A percentile compares a stretch with the other conserved stretches of the same genome.
phyloP scores from a whole-genome alignment of 768 basidiomycete species.

The Auricularia heimuer region DNA sequence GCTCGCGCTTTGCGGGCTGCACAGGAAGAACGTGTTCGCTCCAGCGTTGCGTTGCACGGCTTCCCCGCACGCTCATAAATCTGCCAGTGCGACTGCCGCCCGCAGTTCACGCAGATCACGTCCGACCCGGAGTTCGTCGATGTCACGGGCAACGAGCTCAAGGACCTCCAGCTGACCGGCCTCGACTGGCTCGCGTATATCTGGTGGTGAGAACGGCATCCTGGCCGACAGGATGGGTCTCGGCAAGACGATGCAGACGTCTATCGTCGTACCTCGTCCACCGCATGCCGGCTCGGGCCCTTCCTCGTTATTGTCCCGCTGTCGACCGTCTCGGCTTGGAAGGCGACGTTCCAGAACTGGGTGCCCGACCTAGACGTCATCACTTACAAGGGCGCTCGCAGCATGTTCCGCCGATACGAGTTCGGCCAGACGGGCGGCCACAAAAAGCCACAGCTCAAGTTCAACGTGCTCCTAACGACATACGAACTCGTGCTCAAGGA shows the following conservation, averaged over 20 bases:
- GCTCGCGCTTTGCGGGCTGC: no score
- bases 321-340: slow-evolving; percentile 98
- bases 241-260: slow-evolving; percentile 95
- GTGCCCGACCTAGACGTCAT: slow-evolving; percentile 95
- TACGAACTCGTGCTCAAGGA: slow-evolving; percentile 94
- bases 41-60: slow-evolving; percentile 42
- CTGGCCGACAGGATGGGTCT: slow-evolving; percentile 99
- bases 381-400: slow-evolving; percentile 90
- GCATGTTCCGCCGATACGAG: slow-evolving; percentile 86
- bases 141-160: slow-evolving; percentile 71
- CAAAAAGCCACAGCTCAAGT: slow-evolving; percentile 54
- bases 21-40: no score
- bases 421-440: slow-evolving; percentile 73
- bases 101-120: slow-evolving; percentile 69
- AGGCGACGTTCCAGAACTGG: slow-evolving; percentile 88
- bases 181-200: slow-evolving; percentile 98
- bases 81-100: slow-evolving; percentile 60
- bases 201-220: slow-evolving; percentile 95
- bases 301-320: slow-evolving; percentile 96
- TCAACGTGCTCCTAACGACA: slow-evolving; percentile 95
- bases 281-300: slow-evolving; percentile 84
- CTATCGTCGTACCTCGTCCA: slow-evolving; percentile 91
- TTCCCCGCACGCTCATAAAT: slow-evolving; percentile 77
- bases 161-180: slow-evolving; percentile 97
- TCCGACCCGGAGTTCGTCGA: slow-evolving; percentile 83